Conservation (phyloP, 306 rosid genomes). For the Sophora flavescens region DNA sequence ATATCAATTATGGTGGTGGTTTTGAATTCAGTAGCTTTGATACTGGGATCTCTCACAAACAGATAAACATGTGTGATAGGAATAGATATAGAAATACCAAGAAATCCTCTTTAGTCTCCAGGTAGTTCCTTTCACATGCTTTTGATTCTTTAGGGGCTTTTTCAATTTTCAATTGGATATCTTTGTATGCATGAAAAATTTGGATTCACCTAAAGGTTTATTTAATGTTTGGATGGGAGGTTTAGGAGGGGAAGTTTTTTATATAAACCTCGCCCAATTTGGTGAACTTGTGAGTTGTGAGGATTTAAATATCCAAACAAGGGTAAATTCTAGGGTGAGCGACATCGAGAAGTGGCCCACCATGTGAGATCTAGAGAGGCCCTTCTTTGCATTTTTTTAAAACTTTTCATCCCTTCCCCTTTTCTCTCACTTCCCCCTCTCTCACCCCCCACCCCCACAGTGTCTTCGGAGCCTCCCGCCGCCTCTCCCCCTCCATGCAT, state of each 20-base stretch:
- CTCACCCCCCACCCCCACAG: too few species aligned
- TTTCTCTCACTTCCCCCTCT: too few species aligned
- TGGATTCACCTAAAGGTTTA: conserved; percentile 2
- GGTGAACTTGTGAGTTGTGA: conserved; percentile 6
- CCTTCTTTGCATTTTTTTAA: too few species aligned
- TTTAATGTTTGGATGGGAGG: not conserved
- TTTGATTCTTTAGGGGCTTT: not conserved
- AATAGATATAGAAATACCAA: not conserved
- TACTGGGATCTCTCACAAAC: not conserved
- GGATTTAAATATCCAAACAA: conserved; percentile 19
- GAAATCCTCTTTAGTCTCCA: not conserved
- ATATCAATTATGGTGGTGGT: not conserved
- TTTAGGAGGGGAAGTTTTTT: not conserved
- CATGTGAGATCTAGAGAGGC: too few species aligned
- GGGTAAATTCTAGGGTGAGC: too few species aligned
- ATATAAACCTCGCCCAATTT: not conserved
- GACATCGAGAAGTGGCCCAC: too few species aligned
- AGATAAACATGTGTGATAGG: not conserved
- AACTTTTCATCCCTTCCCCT: too few species aligned
- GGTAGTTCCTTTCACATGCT: conserved; percentile 5
- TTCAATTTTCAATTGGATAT: not conserved
- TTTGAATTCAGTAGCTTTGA: not conserved
- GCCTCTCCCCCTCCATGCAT: too few species aligned
- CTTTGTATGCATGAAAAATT: conserved; percentile 5
- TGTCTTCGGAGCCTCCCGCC: too few species aligned